These are phyloP conservation scores for Begonia fuchsioides DNA, from an alignment of 306 rosid genomes.

Conservation along the genomic window DNA sequence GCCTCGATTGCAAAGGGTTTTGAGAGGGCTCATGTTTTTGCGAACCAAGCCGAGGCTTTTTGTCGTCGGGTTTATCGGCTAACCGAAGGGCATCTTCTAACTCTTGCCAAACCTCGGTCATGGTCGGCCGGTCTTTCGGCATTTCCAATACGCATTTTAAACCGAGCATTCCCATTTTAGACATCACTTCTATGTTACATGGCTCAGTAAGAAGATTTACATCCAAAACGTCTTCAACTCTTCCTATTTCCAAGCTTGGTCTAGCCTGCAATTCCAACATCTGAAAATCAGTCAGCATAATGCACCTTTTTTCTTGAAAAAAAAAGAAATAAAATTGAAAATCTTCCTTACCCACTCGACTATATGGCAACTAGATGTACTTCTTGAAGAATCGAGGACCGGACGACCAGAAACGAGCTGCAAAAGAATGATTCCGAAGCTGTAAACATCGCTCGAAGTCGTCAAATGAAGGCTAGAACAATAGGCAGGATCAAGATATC, in stretches of 20 bases:
- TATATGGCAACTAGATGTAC: conserved; percentile 30
- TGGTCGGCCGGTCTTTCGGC: conserved; percentile 66
- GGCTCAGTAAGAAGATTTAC: conserved; percentile 45
- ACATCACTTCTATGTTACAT: conserved; percentile 57
- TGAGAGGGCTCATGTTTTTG: not conserved
- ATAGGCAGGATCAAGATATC: conserved; percentile 74
- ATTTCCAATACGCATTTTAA: conserved; percentile 43
- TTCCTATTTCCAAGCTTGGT: conserved; percentile 55
- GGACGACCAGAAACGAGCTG: conserved; percentile 71
- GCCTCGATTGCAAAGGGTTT: conserved; percentile 8
- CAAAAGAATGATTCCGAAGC: conserved; percentile 71
- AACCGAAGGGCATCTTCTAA: conserved; percentile 37
- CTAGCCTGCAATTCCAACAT: conserved; percentile 2
- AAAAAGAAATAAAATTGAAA: no score
- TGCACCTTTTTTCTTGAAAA: no score
- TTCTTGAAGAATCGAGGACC: conserved; percentile 22
- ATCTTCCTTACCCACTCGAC: conserved; percentile 41
- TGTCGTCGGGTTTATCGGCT: conserved; percentile 23
- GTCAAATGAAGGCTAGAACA: conserved; percentile 71
- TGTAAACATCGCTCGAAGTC: conserved; percentile 60
- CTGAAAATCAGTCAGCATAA: no score
- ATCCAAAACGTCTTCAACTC: conserved; percentile 57
- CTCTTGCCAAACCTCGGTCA: conserved; percentile 52
- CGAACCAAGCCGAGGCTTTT: not conserved
- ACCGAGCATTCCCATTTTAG: conserved; percentile 60